A percentile compares a stretch with the other conserved stretches of the same genome.
These are phyloP conservation scores for Buxus sempervirens DNA, from an alignment of 164 flowering plant species.

Conservation along the genomic window DNA sequence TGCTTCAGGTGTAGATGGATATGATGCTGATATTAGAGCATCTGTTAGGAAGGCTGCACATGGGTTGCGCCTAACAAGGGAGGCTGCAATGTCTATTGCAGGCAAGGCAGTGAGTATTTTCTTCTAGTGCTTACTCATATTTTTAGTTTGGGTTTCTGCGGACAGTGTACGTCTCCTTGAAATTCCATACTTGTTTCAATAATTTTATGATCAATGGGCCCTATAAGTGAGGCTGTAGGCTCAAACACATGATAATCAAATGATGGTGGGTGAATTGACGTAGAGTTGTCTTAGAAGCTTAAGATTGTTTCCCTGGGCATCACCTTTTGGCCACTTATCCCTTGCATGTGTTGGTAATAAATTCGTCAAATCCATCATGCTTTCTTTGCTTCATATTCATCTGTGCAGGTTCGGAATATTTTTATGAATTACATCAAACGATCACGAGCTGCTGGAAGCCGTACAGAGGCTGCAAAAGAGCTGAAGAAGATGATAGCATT, in stretches of 20 bases:
- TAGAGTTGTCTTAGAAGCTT: too few relatives aligned
- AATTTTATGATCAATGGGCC: too few relatives aligned
- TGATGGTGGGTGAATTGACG: too few relatives aligned
- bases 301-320: too few relatives aligned
- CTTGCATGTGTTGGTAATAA: too few relatives aligned
- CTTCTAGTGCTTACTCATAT: not conserved
- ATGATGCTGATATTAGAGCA: constrained; percentile 61
- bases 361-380: not conserved
- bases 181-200: too few relatives aligned
- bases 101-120: constrained; percentile 75
- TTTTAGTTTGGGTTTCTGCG: not conserved
- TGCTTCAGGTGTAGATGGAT: constrained; percentile 81
- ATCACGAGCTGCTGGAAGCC: constrained; percentile 58
- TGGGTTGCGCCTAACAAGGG: constrained; percentile 84
- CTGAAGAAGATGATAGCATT: constrained; percentile 87
- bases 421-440: constrained; percentile 64
- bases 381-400: constrained; percentile 1
- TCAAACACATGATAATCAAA: too few relatives aligned
- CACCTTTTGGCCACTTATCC: too few relatives aligned
- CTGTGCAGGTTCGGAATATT: constrained; percentile 65
- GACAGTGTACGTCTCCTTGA: too few relatives aligned
- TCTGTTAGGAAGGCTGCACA: constrained; percentile 84
- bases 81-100: constrained; percentile 88
- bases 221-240: too few relatives aligned
- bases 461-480: constrained; percentile 74